Evolutionary conservation across 75 land plant genomes (phyloP).

Genomic region (Sequoia sempervirens): DNA sequence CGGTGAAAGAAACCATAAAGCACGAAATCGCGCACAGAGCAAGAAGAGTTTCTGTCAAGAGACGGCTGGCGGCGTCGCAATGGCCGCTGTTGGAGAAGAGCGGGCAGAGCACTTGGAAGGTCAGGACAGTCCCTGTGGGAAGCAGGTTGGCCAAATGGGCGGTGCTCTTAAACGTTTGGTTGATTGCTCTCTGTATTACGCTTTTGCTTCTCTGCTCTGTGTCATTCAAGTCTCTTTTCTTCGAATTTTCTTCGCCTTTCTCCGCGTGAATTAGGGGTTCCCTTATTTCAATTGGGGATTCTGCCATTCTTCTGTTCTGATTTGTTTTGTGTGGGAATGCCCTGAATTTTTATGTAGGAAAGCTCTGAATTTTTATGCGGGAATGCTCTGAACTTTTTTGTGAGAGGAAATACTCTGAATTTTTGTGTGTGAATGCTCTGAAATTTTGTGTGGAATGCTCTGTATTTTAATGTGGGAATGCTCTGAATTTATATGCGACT

Average conservation of each 20-base stretch:
- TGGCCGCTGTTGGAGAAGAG: slow-evolving; percentile 49
- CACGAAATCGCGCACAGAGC: slow-evolving; percentile 21
- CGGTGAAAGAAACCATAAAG: slow-evolving; percentile 30
- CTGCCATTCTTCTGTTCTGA: background rate
- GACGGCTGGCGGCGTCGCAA: slow-evolving; percentile 16
- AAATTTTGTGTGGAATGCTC: background rate
- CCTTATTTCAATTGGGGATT: background rate
- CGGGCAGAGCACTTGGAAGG: slow-evolving; percentile 56
- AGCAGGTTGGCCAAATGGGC: slow-evolving; percentile 61
- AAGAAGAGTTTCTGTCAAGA: slow-evolving; percentile 19
- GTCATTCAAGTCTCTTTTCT: background rate
- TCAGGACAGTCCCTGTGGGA: slow-evolving; percentile 72
- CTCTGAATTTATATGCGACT: background rate
- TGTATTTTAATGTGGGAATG: too few relatives aligned
- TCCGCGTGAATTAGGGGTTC: background rate
- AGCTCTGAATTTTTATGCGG: background rate
- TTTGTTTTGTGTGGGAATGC: too few relatives aligned
- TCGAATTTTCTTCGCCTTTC: background rate
- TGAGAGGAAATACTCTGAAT: too few relatives aligned
- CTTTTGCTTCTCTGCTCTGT: background rate
- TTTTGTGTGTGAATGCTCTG: background rate
- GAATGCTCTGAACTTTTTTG: too few relatives aligned
- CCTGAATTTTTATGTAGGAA: too few relatives aligned
- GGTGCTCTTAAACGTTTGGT: slow-evolving; percentile 43
- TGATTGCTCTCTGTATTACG: slow-evolving; percentile 32